Base-by-base conservation (phyloP, 495 filamentous ascomycete genomes). In the Thermochaetoides thermophila region DNA sequence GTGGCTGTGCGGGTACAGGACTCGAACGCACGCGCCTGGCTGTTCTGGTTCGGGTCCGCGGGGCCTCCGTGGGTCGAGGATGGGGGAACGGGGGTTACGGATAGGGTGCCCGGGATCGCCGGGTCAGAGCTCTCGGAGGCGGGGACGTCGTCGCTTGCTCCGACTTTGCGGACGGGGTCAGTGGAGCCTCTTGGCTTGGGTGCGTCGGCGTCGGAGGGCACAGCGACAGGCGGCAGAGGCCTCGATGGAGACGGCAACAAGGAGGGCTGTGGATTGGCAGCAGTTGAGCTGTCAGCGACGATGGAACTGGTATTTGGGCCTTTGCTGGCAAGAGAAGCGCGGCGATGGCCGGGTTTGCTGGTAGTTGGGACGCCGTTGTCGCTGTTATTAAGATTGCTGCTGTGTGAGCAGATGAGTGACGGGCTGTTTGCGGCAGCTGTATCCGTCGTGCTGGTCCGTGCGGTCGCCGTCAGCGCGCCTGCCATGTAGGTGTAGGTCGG, bases 81-180 rank as follows among this genome's bases (percentile, higher is more conserved):
- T 6, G 37, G 29, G 25, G 18, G 26, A 17, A 21, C 20, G 12
- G 25, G 17, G 11, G 11, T 12, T 11, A 21, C 27, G 19, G 34
- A 20, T 31, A 28, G 21, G 23, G n/a, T n/a, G n/a, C n/a, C n/a
- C n/a, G 32, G 7, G 17, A 24, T 22, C 17, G 42, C 14, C 21
- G 27, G 37, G 39, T 32, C 21, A 25, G n/a, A 19, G 42, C 22
- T 27, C 28, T 34, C 27, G 17, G 44, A 26, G 20, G 40, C n/a
- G n/a, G n/a, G n/a, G n/a, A n/a, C n/a, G n/a, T n/a, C 39, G 29
- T 51, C 42, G 49, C 39, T 49, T 35, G 50, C 37, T n/a, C 31
- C 34, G 31, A 29, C 25, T 36, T 29, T 34, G 34, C 27, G 38
- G 35, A 23, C 28, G 6, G 29, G 17, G 25, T 34, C 34, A 31